These are phyloP conservation scores for Aspergillus bridgeri DNA, from an alignment of 495 filamentous ascomycete genomes.

Conservation along the genomic window DNA sequence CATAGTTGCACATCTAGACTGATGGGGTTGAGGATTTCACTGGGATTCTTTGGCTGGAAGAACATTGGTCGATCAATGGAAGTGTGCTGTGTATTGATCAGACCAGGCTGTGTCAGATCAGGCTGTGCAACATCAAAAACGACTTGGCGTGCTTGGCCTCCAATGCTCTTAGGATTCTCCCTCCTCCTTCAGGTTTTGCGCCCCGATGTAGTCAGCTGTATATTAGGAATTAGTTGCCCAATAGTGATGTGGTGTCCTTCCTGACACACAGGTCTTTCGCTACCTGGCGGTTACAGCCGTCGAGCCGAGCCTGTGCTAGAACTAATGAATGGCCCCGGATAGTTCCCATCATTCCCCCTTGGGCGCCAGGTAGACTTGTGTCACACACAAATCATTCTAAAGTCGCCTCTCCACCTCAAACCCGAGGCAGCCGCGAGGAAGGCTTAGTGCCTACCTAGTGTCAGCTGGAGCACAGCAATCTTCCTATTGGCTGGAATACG, in stretches of 20 bases:
- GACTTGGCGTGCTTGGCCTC: not conserved
- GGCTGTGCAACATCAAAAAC: not conserved
- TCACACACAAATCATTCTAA: not conserved
- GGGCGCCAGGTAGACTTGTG: not conserved
- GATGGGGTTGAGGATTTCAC: constrained; percentile 10
- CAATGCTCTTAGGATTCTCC: not conserved
- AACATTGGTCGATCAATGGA: constrained; percentile 12
- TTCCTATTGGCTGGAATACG: not conserved
- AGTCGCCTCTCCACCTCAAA: not conserved
- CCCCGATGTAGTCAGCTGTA: not conserved
- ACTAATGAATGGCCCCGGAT: not conserved
- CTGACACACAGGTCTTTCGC: not conserved
- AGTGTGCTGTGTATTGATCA: constrained; percentile 8
- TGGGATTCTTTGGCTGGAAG: constrained; percentile 6
- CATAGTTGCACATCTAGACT: constrained; percentile 15
- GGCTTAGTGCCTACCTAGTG: not conserved
- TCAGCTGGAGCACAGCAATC: not conserved
- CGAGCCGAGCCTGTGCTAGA: not conserved
- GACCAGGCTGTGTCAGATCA: not conserved
- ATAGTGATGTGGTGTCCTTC: not conserved
- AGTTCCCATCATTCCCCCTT: not conserved
- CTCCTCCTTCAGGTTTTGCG: not conserved
- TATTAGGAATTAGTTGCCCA: not conserved
- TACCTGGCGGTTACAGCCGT: not conserved
- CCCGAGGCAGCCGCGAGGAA: not conserved